Evolutionary conservation across 2,329 filamentous ascomycete genomes (phyloP).

Genomic region (Penicillium sumatraense): DNA sequence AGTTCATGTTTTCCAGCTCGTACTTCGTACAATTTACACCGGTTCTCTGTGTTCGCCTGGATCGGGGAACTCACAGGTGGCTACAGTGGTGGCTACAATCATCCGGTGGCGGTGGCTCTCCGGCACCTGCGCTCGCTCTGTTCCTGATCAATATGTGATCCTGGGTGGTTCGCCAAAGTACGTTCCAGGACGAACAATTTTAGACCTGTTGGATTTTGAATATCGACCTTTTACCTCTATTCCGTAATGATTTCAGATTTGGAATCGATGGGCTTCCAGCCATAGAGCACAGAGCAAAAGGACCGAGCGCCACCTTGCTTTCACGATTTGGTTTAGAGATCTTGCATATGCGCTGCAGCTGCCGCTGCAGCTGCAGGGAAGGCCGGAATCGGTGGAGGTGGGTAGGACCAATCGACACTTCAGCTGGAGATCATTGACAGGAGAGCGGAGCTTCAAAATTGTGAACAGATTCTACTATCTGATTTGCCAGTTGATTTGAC

Average conservation of each 20-base stretch:
- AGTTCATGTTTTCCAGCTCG: not conserved
- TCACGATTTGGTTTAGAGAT: slow-evolving; percentile 19
- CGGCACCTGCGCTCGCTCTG: not conserved
- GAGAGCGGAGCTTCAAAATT: not conserved
- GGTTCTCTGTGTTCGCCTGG: not conserved
- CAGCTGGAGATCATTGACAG: slow-evolving; percentile 1
- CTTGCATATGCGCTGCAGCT: slow-evolving; percentile 20
- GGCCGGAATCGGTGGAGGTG: slow-evolving; percentile 13
- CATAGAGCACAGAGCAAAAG: not conserved
- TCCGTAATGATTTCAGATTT: slow-evolving; percentile 1
- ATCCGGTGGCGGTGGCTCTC: not conserved
- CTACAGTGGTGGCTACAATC: not conserved
- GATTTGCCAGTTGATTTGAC: slow-evolving; percentile 1
- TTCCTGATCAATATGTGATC: not conserved
- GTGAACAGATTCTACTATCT: not conserved
- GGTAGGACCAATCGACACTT: not conserved
- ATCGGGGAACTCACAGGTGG: not conserved
- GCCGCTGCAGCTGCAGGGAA: slow-evolving; percentile 19
- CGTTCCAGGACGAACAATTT: no score
- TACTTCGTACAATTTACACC: not conserved
- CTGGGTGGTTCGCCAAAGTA: not conserved
- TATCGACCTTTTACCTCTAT: not conserved
- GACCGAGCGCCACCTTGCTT: slow-evolving; percentile 8
- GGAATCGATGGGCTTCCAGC: not conserved
- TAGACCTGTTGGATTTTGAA: not conserved